Percentiles rank a stretch among this genome's conserved stretches.
Evolutionary conservation across 495 filamentous ascomycete genomes (phyloP).

Genomic region (Astrocystis sublimbata): DNA sequence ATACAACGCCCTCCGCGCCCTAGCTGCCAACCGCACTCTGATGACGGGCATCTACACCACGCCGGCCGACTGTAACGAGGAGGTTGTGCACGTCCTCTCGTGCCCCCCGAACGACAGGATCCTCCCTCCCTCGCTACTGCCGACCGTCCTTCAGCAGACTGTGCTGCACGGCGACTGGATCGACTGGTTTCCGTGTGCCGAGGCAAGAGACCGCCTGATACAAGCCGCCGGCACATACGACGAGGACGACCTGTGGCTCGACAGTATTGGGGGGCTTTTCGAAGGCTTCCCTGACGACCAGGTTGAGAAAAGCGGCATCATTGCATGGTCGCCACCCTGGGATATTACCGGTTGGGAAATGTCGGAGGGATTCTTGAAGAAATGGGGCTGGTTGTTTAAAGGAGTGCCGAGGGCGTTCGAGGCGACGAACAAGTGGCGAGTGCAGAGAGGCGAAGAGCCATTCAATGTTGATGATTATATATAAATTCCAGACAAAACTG

Average conservation of each 20-base stretch:
- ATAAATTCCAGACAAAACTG: no score
- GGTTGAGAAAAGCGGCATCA: conserved; percentile 39
- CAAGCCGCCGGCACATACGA: conserved; percentile 40
- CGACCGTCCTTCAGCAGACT: conserved; percentile 40
- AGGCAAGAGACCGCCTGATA: conserved; percentile 42
- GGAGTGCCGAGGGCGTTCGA: conserved; percentile 37
- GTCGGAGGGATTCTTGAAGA: conserved; percentile 47
- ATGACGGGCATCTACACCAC: conserved; percentile 38
- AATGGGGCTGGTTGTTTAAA: conserved; percentile 46
- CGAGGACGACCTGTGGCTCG: conserved; percentile 44
- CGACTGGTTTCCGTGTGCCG: conserved; percentile 40
- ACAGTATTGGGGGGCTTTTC: conserved; percentile 40
- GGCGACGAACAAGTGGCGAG: conserved; percentile 48
- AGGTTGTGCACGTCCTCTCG: conserved; percentile 37
- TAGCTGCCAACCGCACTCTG: conserved; percentile 39
- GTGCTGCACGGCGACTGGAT: conserved; percentile 44
- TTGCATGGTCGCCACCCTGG: conserved; percentile 46
- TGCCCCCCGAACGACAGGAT: conserved; percentile 28
- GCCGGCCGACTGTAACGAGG: conserved; percentile 29
- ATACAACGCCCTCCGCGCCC: conserved; percentile 46
- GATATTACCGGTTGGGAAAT: conserved; percentile 47
- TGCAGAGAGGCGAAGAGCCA: conserved; percentile 40
- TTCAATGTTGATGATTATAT: conserved; percentile 23
- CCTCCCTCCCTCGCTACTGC: conserved; percentile 35
- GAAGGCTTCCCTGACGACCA: conserved; percentile 44